Base-by-base conservation (phyloP, 108 stramenopile species). In the Pseudonitzschia multistriata region DNA sequence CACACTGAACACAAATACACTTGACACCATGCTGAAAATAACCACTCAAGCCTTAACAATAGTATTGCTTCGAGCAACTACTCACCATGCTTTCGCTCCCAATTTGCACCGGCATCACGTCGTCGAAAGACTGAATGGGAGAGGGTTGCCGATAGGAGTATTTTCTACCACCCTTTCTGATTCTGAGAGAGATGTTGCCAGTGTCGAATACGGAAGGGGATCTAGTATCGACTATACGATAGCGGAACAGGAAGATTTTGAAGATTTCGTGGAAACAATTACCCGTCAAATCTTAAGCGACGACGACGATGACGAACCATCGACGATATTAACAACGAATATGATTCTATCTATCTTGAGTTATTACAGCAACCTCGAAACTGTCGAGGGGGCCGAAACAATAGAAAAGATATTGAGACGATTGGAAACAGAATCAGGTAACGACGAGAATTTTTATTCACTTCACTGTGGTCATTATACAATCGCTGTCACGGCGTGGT, bases 401-500 rank as follows among this genome's bases (percentile, higher is more conserved):
- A 81, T 80, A 0, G 80, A 87, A 45, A 73, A 78, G 35, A 74
- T 86, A 40, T 74, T 89, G 17, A 65, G 74, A 34, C 80, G 79
- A 60, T 68, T 87, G 72, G 81, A 87, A 68, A 74, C 77, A 69
- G 40, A 11, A 3, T n/a, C 69, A 73, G 74, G 76, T 15, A 64
- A 39, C 24, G 63, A 47, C 19, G 15, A 22, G 27, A 45, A 45
- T 30, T 31, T 27, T 19, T 45, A 45, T 3, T 28, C n/a, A 0
- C 63, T 64, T 15, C 63, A 47, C 29, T 40, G 42, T 69, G 80
- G 76, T 0, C 84, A 88, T 77, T 86, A 84, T 74, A 80, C 84
- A 3, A 62, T 88, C 31, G 84, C 79, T 15, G 78, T 89, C 37
- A 80, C 83, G 61, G 88, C 88, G 35, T 86, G 83, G 85, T 83